Evolutionary conservation across 768 basidiomycete genomes (phyloP).

Genomic region (Pulveroboletus sp.): DNA sequence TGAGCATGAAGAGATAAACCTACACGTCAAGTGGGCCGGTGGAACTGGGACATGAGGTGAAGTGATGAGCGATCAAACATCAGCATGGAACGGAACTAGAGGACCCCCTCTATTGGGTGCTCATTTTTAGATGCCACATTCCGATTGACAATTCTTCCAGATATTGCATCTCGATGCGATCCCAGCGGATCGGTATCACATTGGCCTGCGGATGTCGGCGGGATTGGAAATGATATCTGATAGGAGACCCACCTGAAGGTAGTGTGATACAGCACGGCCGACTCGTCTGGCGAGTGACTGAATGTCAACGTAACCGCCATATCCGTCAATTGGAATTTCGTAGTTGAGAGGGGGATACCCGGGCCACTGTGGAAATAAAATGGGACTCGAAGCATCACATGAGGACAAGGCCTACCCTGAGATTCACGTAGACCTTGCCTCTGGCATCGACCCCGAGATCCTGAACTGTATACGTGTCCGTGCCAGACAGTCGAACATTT

Average conservation of each 20-base stretch:
- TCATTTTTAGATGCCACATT: slow-evolving; percentile 69
- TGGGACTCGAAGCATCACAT: background rate
- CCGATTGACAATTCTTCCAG: slow-evolving; percentile 68
- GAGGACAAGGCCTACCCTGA: slow-evolving; percentile 47
- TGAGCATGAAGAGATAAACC: slow-evolving; percentile 1
- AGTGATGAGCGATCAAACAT: slow-evolving; percentile 9
- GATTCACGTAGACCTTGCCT: slow-evolving; percentile 57
- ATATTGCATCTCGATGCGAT: slow-evolving; percentile 66
- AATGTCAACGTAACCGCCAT: slow-evolving; percentile 62
- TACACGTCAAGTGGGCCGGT: slow-evolving; percentile 12
- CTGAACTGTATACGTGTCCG: slow-evolving; percentile 59
- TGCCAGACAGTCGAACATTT: slow-evolving; percentile 55
- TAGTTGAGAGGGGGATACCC: slow-evolving; percentile 71
- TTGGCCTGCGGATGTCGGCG: slow-evolving; percentile 47
- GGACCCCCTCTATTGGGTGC: slow-evolving; percentile 21
- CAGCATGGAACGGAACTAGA: background rate
- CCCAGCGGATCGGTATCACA: slow-evolving; percentile 65
- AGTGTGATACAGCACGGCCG: slow-evolving; percentile 70
- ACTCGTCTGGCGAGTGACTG: slow-evolving; percentile 67
- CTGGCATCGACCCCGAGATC: slow-evolving; percentile 64
- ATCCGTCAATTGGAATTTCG: slow-evolving; percentile 69
- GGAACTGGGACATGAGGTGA: slow-evolving; percentile 6
- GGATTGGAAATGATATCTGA: slow-evolving; percentile 9
- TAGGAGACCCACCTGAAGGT: slow-evolving; percentile 53
- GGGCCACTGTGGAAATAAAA: slow-evolving; percentile 52